These are phyloP conservation scores for Barbarea vulgaris DNA, from an alignment of 345 rosid genomes.

Conservation along the genomic window DNA sequence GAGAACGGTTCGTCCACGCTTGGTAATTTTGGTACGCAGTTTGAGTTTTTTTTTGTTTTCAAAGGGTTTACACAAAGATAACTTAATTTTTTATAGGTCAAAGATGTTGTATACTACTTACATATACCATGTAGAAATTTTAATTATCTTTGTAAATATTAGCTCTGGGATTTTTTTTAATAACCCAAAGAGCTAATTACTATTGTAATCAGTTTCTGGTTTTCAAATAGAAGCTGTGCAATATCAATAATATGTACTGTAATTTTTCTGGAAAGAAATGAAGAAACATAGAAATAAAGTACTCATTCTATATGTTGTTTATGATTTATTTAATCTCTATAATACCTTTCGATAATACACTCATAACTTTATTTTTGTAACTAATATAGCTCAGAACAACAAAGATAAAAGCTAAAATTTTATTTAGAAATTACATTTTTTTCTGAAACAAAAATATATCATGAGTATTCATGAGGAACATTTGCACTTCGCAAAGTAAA, in stretches of 20 bases:
- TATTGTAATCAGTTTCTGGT: slow-evolving; percentile 24
- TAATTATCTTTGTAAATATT: slow-evolving; percentile 21
- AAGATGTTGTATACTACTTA: background rate
- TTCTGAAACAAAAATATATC: too few species aligned
- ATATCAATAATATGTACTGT: background rate
- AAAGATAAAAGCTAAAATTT: background rate
- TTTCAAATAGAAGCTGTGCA: slow-evolving; percentile 8
- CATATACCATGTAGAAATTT: background rate
- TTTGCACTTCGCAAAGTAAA: background rate
- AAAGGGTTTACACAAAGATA: slow-evolving; percentile 1
- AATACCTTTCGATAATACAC: background rate
- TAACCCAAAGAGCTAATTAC: slow-evolving; percentile 32
- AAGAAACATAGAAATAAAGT: background rate
- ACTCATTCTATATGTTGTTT: background rate
- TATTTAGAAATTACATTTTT: background rate
- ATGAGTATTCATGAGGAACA: too few species aligned
- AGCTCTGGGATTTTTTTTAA: slow-evolving; percentile 28
- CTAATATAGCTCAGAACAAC: background rate
- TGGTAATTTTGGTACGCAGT: slow-evolving; percentile 43
- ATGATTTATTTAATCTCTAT: background rate
- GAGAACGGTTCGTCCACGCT: slow-evolving; percentile 57
- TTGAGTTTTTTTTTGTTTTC: slow-evolving; percentile 22
- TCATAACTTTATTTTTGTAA: too few species aligned
- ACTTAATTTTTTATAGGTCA: background rate
- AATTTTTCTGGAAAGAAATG: slow-evolving; percentile 11